phyloP scores from a whole-genome alignment of 345 rosid genomes.

The Salix koriyanagi region DNA sequence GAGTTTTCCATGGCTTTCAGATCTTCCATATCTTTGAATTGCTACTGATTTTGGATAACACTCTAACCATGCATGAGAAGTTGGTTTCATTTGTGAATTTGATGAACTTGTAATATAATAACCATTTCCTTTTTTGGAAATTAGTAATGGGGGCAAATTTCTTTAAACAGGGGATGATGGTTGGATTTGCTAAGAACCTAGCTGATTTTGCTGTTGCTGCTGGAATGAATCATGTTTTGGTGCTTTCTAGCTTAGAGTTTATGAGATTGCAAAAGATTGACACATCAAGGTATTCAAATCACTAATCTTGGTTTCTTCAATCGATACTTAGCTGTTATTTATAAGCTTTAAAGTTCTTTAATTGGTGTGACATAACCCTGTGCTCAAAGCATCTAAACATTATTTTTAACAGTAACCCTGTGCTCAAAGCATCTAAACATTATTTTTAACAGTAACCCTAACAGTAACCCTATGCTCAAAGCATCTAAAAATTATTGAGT shows the following conservation, averaged over 20 bases:
- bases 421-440: background rate
- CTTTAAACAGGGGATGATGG: conserved; percentile 65
- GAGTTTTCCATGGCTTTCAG: background rate
- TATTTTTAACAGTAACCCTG: background rate
- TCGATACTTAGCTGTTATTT: background rate
- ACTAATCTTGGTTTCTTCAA: background rate
- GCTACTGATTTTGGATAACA: background rate
- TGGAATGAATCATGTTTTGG: conserved; percentile 64
- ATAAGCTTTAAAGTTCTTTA: background rate
- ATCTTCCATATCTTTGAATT: background rate
- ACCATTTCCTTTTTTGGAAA: background rate
- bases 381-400: background rate
- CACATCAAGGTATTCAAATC: conserved; percentile 55
- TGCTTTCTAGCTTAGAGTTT: conserved; percentile 88
- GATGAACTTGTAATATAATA: background rate
- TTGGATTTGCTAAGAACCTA: conserved; percentile 68
- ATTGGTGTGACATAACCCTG: background rate
- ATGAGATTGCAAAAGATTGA: conserved; percentile 79
- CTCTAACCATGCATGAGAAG: background rate
- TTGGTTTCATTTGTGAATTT: background rate
- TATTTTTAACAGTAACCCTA: background rate
- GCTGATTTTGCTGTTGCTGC: conserved; percentile 72
- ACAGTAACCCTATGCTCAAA: background rate
- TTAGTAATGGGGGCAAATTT: background rate
- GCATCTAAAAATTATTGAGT: background rate